Base-by-base conservation (phyloP, 2,329 filamentous ascomycete species). In the Daldinia sp. region DNA sequence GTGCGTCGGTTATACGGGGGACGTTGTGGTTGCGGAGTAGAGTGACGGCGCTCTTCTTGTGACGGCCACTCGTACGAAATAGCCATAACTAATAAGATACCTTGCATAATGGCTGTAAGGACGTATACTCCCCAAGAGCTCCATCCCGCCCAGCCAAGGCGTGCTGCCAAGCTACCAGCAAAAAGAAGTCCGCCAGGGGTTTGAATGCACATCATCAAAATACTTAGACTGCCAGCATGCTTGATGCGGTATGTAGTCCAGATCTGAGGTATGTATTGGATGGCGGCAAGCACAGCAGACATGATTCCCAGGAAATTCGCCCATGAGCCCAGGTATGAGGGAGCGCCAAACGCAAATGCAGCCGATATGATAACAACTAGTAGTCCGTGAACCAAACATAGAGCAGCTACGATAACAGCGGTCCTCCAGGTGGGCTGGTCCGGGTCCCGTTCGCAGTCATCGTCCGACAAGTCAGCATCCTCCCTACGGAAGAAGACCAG, bases 171-270 rank as follows among this genome's bases (percentile, higher is more conserved):
- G 75, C 93, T 97, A 10, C 85, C 89, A 0, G 94, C 93, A 79
- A 96, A 98, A 5, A 99, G 80, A 70, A 97, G 89, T 61, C 93
- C 93, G 0, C 95, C 95, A 0, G 95, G 95, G 0, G 94, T 97
- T 77, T 99, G 95, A 30, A 99, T 97, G 75, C 91, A 91, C 94
- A 99, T 98, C 90, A 97, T 98, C 3, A 93, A 90, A 58, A 99
- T 95, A 73, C 93, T 97, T 71, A 99, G 80, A 75, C 93, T 97
- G 56, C 93, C 93, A 1, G 96, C 90, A 71, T 94, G 90, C 74
- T 94, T 91, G 60, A 97, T 81, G 53, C 83, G 85, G 79, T 92
- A 96, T 0, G 95, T 99, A 53, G 91, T 97, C 80, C 89, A 93
- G 67, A 99, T 96, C 78, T 99, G 95, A 0, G 95, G 95, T 13